Conservation (phyloP, 2,329 filamentous ascomycete genomes). For the Penicillium decumbens region DNA sequence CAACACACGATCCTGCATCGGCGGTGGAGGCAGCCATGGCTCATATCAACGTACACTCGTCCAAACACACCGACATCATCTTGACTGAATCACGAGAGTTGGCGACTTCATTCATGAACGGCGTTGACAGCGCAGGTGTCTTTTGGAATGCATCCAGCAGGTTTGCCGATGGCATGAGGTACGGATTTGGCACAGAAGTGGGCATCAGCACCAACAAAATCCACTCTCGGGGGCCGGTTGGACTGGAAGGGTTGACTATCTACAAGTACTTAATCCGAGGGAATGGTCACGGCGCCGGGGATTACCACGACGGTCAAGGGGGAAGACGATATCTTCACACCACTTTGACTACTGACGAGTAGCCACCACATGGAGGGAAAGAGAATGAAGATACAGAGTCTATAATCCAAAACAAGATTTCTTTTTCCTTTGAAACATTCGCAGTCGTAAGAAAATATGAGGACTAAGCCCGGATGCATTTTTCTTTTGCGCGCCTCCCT, state of each 20-base stretch:
- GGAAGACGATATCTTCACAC: slow-evolving; percentile 56
- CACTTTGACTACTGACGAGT: slow-evolving; percentile 35
- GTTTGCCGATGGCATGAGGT: slow-evolving; percentile 94
- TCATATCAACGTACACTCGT: slow-evolving; percentile 90
- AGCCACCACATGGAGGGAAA: background rate
- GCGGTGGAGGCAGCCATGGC: slow-evolving; percentile 66
- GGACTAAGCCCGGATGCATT: slow-evolving; percentile 28
- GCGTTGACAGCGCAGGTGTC: slow-evolving; percentile 82
- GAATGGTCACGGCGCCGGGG: slow-evolving; percentile 71
- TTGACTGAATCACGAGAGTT: slow-evolving; percentile 63
- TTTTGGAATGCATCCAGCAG: slow-evolving; percentile 97
- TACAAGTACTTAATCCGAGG: slow-evolving; percentile 94
- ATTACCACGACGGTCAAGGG: slow-evolving; percentile 57
- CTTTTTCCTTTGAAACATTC: slow-evolving; percentile 22
- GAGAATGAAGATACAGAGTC: background rate
- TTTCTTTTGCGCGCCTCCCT: slow-evolving; percentile 25
- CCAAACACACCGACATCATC: slow-evolving; percentile 90
- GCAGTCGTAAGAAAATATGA: slow-evolving; percentile 24
- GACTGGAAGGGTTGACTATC: slow-evolving; percentile 88
- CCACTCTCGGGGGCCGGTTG: slow-evolving; percentile 86
- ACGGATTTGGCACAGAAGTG: slow-evolving; percentile 96
- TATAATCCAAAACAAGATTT: slow-evolving; percentile 10
- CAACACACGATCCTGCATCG: slow-evolving; percentile 18
- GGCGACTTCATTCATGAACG: slow-evolving; percentile 77
- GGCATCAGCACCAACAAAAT: slow-evolving; percentile 99